Base-by-base conservation (phyloP, 768 basidiomycete species). In the Tricholoma sp. region DNA sequence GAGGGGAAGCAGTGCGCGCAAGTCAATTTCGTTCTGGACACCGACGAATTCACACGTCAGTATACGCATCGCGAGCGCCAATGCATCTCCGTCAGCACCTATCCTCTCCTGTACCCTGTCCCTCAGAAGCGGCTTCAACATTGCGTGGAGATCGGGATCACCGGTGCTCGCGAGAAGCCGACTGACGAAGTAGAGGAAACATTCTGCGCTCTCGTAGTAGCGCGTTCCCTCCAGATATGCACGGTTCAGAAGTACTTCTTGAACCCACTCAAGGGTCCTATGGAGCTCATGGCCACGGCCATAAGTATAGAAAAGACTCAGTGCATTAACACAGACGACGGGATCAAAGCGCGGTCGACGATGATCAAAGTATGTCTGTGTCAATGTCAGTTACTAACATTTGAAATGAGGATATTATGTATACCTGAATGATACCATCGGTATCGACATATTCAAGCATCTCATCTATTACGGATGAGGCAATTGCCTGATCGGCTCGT, bases 31-130 rank as follows among this genome's bases (percentile, higher is more conserved):
- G 61, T 80, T 69, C 28, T 64, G 61, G 15, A 82, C 50, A 6
- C 75, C 79, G 11, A 79, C 68, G 10, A 65, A 68, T 1, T 71
- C 65, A 39, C 77, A 77, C 1, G 75, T 76, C 17, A 80, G 58
- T 48, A 85, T 71, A 0, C 83, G 80, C 79, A 82, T 81, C 0
- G 81, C 78, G 1, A 84, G 75, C 6, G 80, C 79, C n/a, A 83
- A 66, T 1, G 82, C 72, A 60, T 81, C 81, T 20, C 79, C 80
- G 6, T 72, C 66, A 1, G 69, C 72, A 7, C 81, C 81, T 18
- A 80, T 72, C 5, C 78, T 76, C 64, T 84, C 82, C 52, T 71
- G 70, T 9, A 81, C 60, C 7, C 81, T 75, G 57, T 74, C 76
- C 20, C 69, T 70, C 56, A 82, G 66, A 18, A 81, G 64, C 0